Base-by-base conservation (phyloP, 495 filamentous ascomycete genomes). In the Usnea hakonensis region DNA sequence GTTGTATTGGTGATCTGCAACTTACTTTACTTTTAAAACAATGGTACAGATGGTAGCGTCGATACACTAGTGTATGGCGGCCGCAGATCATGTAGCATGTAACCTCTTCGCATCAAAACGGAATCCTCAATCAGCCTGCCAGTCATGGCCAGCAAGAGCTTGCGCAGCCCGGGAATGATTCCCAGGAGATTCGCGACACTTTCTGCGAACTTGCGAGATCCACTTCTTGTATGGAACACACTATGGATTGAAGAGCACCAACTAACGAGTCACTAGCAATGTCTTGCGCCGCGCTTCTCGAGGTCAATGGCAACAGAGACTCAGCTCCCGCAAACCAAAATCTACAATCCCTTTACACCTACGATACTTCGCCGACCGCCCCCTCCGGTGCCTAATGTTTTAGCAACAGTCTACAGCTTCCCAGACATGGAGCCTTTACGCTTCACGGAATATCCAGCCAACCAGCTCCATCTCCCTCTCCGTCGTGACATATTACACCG, bases 401-500 rank as follows among this genome's bases (percentile, higher is more conserved):
- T 85, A 36, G 78, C 91, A 14, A 97, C 94, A 55, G 82, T 95
- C 77, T 88, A 97, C 84, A 75, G 80, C 68, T 99, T 97, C 79
- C 94, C 95, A 38, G 78, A 85, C 19, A 85, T 97, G 78, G 91
- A 96, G 73, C 94, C 94, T 28, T 71, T 85, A 53, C 82, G 85
- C 40, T 88, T 95, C 72, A 83, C 89, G 64, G 73, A 84, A 71
- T 97, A 91, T 79, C 85, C 88, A 10, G 73, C 82, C 61, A 89
- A 87, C 63, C 89, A 97, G 71, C 86, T 99, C 8, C 72, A 86
- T 70, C 81, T 97, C 52, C 94, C 94, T 8, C 79, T 96, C 19
- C 90, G 94, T 13, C 86, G 88, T 69, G 94, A 99, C 69, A 86
- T 99, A 60, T 85, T 99, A 23, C 95, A 97, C 74, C 84, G 92